These are phyloP conservation scores for Spinellus fusiger DNA, from an alignment of 192 early-diverging fungal genomes.

Conservation along the genomic window DNA sequence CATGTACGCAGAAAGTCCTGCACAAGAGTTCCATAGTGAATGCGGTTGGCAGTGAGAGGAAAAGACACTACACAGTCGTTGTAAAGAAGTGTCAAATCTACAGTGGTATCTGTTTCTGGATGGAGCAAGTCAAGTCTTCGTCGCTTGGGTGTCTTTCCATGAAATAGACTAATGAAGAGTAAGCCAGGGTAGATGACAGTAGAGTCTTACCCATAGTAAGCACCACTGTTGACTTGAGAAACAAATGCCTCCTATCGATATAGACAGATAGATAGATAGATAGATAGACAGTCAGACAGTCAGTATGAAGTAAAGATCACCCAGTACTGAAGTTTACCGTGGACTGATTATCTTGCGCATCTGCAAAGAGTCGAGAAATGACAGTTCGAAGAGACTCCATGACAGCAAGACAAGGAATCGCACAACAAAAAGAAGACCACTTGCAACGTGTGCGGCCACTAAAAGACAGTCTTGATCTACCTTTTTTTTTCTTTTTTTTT, in stretches of 20 bases:
- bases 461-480: no score
- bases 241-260: conserved; percentile 8
- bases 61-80: conserved; percentile 11
- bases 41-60: conserved; percentile 3
- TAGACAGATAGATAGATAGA: no score
- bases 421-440: not conserved
- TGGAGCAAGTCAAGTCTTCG: conserved; percentile 26
- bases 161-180: conserved; percentile 16
- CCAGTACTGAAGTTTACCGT: conserved; percentile 1
- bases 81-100: not conserved
- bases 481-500: not conserved
- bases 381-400: conserved; percentile 26
- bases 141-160: conserved; percentile 18
- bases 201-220: conserved; percentile 12
- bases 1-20: conserved; percentile 22
- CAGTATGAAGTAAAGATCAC: not conserved
- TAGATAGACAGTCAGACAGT: not conserved
- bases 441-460: no score
- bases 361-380: conserved; percentile 25
- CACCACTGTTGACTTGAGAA: not conserved
- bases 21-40: conserved; percentile 21
- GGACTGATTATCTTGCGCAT: conserved; percentile 14
- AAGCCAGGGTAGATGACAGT: no score
- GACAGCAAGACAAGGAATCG: not conserved
- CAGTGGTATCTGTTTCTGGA: conserved; percentile 6